Evolutionary conservation across 1,139 yeast genomes (phyloP).

Genomic region (Nakaseomyces nivariensis): DNA sequence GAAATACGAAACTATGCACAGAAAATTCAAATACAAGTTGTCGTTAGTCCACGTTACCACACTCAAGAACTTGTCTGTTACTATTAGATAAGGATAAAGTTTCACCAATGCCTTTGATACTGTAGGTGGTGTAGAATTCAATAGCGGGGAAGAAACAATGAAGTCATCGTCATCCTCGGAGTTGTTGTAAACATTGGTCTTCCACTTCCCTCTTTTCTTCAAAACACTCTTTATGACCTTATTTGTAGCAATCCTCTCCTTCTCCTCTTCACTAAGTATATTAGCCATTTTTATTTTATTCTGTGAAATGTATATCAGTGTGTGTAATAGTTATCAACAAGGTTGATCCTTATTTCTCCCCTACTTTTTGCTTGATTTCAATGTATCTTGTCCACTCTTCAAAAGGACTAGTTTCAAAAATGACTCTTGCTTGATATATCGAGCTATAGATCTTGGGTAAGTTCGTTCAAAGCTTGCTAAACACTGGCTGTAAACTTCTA

Average conservation of each 20-base stretch:
- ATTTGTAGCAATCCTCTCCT: conserved; percentile 9
- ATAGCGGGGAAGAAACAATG: conserved; percentile 46
- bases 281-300: conserved; percentile 9
- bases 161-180: conserved; percentile 12
- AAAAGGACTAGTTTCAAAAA: no score
- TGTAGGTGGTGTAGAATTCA: conserved; percentile 82
- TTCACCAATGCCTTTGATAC: conserved; percentile 75
- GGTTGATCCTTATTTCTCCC: no score
- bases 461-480: no score
- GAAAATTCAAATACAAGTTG: conserved; percentile 64
- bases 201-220: conserved; percentile 11
- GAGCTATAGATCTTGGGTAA: no score
- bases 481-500: no score
- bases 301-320: background rate
- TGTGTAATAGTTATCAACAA: no score
- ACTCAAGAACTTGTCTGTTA: conserved; percentile 59
- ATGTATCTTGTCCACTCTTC: no score
- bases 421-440: no score
- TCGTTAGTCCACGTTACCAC: conserved; percentile 87
- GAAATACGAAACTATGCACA: conserved; percentile 47
- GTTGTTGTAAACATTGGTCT: conserved; percentile 2
- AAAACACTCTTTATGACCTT: conserved; percentile 23
- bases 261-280: conserved; percentile 3
- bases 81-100: conserved; percentile 75
- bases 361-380: no score